Percentiles rank a stretch among this genome's conserved stretches.
Evolutionary conservation across 2,329 filamentous ascomycete species (phyloP).

Genomic region (Phyllosticta citrichinensis): DNA sequence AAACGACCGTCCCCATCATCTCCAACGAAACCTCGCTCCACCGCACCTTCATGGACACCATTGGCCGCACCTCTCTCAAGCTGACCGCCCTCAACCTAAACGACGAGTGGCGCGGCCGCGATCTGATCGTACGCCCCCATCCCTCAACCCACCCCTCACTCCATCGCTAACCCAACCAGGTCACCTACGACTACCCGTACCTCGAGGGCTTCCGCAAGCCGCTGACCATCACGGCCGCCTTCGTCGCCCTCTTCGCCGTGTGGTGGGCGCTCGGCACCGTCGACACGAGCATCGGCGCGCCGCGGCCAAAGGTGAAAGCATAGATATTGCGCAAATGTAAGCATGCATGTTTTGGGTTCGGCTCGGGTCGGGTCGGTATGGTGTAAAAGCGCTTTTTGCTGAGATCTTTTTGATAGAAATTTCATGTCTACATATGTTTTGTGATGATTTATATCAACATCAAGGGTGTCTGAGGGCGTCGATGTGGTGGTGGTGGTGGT

Average conservation of each 20-base stretch:
- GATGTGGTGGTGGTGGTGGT: no score
- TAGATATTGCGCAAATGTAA: neutral
- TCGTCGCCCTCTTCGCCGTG: constrained; percentile 63
- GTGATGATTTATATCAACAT: no score
- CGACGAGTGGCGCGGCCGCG: constrained; percentile 77
- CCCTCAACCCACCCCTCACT: neutral
- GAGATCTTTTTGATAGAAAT: no score
- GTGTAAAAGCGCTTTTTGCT: no score
- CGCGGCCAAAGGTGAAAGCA: constrained; percentile 32
- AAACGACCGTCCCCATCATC: constrained; percentile 62
- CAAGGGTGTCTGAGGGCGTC: no score
- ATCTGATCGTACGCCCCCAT: constrained; percentile 51
- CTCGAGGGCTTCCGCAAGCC: constrained; percentile 74
- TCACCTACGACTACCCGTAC: constrained; percentile 79
- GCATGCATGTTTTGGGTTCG: no score
- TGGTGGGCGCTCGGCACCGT: constrained; percentile 68
- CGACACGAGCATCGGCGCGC: constrained; percentile 67
- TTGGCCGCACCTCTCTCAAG: constrained; percentile 73
- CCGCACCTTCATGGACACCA: constrained; percentile 86
- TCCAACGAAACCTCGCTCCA: constrained; percentile 54
- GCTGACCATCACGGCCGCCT: constrained; percentile 63
- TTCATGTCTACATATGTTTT: no score
- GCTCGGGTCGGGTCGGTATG: no score
- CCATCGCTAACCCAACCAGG: constrained; percentile 20
- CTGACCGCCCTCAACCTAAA: constrained; percentile 79